Percentiles rank a stretch among this genome's conserved stretches.
Conservation (phyloP, 2,329 filamentous ascomycete species). For the Tolypocladium ovalisporum region DNA sequence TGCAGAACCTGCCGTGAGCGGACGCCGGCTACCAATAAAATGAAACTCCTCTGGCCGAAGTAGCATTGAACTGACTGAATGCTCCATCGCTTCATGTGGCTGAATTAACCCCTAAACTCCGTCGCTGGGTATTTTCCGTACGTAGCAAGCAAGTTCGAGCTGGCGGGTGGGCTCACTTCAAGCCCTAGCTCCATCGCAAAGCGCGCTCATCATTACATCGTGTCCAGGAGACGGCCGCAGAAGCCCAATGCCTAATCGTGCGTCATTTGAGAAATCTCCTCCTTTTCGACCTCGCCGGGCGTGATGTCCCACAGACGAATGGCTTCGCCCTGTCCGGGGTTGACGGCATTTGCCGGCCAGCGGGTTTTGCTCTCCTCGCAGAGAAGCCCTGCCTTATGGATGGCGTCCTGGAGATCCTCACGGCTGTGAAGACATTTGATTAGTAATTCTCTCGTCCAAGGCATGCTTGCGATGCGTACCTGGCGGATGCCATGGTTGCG, state of each 20-base stretch:
- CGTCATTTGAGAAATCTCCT: conserved; percentile 25
- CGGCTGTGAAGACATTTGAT: conserved; percentile 7
- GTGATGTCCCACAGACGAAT: conserved; percentile 24
- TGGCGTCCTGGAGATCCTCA: conserved; percentile 22
- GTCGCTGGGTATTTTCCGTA: background rate
- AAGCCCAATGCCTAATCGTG: conserved; percentile 23
- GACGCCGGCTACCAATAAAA: background rate
- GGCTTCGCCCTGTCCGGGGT: conserved; percentile 1
- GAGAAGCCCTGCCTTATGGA: conserved; percentile 25
- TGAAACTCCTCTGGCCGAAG: background rate
- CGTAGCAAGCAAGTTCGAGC: background rate
- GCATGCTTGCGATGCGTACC: conserved; percentile 32
- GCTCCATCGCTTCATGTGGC: background rate
- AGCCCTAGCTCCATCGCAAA: background rate
- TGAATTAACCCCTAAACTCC: background rate
- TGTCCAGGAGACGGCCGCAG: conserved; percentile 4
- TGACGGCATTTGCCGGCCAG: conserved; percentile 19
- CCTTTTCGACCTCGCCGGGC: conserved; percentile 19
- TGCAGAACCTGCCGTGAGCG: conserved; percentile 22
- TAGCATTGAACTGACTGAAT: background rate
- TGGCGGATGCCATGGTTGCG: conserved; percentile 57
- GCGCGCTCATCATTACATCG: background rate
- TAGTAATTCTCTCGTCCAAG: background rate
- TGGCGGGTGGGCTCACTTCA: too few species aligned
- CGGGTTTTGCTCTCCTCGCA: conserved; percentile 22